A percentile compares a stretch with the other conserved stretches of the same genome.
Evolutionary conservation across 2,329 filamentous ascomycete species (phyloP).

Genomic region (Dryadomyces quercus-mongolicae): DNA sequence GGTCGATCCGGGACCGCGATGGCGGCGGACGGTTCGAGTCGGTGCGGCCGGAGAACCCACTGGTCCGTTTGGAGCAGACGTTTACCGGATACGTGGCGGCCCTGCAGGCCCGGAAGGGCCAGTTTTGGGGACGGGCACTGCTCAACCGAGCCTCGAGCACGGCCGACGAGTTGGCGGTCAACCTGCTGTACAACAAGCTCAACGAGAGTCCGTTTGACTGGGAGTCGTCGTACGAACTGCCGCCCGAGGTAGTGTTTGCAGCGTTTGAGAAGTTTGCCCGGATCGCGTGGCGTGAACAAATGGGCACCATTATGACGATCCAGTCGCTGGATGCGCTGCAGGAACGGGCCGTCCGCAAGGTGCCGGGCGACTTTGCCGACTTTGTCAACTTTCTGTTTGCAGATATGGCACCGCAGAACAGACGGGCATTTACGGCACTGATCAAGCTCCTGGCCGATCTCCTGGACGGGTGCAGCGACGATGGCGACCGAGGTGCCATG

Average conservation of each 20-base stretch:
- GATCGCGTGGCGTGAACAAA: constrained; percentile 77
- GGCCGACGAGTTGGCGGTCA: constrained; percentile 70
- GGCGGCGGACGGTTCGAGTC: constrained; percentile 33
- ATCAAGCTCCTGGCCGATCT: constrained; percentile 80
- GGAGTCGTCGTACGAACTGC: constrained; percentile 62
- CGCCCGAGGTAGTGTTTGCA: constrained; percentile 75
- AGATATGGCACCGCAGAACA: constrained; percentile 57
- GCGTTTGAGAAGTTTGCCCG: constrained; percentile 89
- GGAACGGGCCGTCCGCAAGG: constrained; percentile 48
- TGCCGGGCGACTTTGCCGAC: constrained; percentile 61
- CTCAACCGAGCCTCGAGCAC: constrained; percentile 45
- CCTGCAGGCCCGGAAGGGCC: constrained; percentile 74
- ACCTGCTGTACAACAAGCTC: constrained; percentile 80
- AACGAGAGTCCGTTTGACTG: constrained; percentile 73
- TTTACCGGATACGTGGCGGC: constrained; percentile 74
- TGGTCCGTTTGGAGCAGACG: constrained; percentile 69
- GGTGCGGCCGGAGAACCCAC: constrained; percentile 47
- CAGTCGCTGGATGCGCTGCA: constrained; percentile 66
- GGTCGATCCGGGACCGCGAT: constrained; percentile 38
- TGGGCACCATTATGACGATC: constrained; percentile 71
- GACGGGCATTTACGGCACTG: constrained; percentile 68
- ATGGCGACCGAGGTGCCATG: constrained; percentile 77
- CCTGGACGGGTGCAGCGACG: constrained; percentile 80
- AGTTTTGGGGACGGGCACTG: constrained; percentile 67
- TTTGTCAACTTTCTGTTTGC: constrained; percentile 53